These are phyloP conservation scores for Apiotrichum brassicae DNA, from an alignment of 1,284 basidiomycete genomes.

Conservation along the genomic window DNA sequence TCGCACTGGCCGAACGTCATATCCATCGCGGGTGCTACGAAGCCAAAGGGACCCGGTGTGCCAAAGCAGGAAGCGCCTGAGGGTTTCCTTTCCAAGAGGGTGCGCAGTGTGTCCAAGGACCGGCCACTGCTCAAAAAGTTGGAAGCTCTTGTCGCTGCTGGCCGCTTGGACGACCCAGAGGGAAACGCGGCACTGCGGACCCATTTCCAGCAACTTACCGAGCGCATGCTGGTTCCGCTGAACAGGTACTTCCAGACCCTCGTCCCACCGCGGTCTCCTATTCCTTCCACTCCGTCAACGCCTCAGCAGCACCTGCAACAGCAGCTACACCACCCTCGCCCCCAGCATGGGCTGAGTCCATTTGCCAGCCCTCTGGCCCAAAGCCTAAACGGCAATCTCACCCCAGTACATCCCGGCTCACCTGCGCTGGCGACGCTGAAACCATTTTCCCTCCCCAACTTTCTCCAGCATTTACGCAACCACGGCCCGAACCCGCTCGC, in stretches of 20 bases:
- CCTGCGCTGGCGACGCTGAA: slow-evolving; percentile 49
- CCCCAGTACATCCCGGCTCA: slow-evolving; percentile 5
- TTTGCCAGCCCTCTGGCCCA: neutral
- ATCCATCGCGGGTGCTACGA: slow-evolving; percentile 27
- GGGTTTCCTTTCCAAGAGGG: slow-evolving; percentile 70
- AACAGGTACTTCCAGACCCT: slow-evolving; percentile 88
- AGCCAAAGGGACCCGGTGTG: slow-evolving; percentile 43
- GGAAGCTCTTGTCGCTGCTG: slow-evolving; percentile 36
- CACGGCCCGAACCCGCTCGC: slow-evolving; percentile 66
- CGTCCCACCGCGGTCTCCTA: slow-evolving; percentile 53
- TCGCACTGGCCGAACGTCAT: slow-evolving; percentile 85
- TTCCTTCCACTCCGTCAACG: neutral
- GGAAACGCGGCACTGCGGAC: slow-evolving; percentile 62
- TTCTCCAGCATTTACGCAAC: slow-evolving; percentile 72
- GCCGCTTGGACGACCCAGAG: slow-evolving; percentile 45
- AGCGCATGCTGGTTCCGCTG: slow-evolving; percentile 80
- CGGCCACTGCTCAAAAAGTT: slow-evolving; percentile 55
- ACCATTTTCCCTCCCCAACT: slow-evolving; percentile 70
- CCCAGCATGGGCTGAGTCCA: neutral
- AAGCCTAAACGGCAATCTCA: neutral
- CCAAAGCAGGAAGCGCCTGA: slow-evolving; percentile 46
- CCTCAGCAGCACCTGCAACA: slow-evolving; percentile 16
- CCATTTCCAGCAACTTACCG: slow-evolving; percentile 83
- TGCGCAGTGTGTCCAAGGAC: slow-evolving; percentile 81
- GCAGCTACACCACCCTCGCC: neutral